Evolutionary conservation across 2,329 filamentous ascomycete genomes (phyloP), one percentile per base, ranked within the genome.

Genomic region (Neofusicoccum parvum): DNA sequence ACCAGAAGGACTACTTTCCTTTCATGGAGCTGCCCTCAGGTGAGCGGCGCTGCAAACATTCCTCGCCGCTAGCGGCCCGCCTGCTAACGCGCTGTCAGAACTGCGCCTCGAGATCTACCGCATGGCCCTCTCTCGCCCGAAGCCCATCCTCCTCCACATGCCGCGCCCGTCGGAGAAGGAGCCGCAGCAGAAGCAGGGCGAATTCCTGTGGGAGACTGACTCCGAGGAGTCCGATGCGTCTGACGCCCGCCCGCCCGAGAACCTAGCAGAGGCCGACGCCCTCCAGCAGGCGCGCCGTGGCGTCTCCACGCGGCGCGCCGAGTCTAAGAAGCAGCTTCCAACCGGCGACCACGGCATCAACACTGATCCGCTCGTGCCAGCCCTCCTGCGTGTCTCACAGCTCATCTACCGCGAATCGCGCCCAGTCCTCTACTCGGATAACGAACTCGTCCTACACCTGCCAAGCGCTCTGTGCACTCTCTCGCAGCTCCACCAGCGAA

Each of bases 101-200:
- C 74, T 82, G n/a, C 75, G 80, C 17, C 70, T 81, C 20, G 74
- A 79, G 65, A 79, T 83, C 65, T 83, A 82, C 69, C 74, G 79
- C 64, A 74, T 75, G 71, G 73, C 73, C 0, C 73, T 79, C 15
- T 67, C 69, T 4, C 72, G 74, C 20, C 67, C 70, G 15, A 67
- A 69, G 11, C 72, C 76, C 1, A 69, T 79, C 20, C 64, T 72
- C 17, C 71, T 79, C 0, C 74, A 76, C 63, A 68, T 70, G 36
- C 48, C 62, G 10, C 50, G 51, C 15, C 20, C 49, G 15, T 54
- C 60, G 9, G 60, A 54, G 36, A 64, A 64, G 39, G 60, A 64
- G 43, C 15, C 11, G 12, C 41, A 32, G 37, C 48, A 64, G 49
- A 45, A 59, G 23, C 20, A 46, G 11, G 54, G 54, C 39, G 39